A percentile compares a stretch with the other conserved stretches of the same genome.
These are phyloP conservation scores for Neurospora sp. DNA, from an alignment of 495 filamentous ascomycete species.

Conservation along the genomic window DNA sequence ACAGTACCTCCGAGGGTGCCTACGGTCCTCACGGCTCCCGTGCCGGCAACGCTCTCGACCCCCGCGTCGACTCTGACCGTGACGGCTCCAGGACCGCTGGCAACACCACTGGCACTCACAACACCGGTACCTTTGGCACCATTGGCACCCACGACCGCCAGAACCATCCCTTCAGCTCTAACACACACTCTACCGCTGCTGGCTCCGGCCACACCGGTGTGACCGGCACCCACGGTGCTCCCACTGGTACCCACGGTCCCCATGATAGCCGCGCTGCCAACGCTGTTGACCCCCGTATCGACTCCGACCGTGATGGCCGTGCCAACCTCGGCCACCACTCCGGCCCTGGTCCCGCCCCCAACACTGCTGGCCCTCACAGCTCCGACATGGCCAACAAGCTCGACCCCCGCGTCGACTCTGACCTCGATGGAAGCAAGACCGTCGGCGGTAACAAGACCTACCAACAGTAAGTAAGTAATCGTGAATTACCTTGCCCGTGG, in stretches of 20 bases:
- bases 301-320: slow-evolving; percentile 34
- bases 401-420: slow-evolving; percentile 44
- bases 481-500: background rate
- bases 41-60: slow-evolving; percentile 35
- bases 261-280: slow-evolving; percentile 46
- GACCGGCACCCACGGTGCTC: slow-evolving; percentile 19
- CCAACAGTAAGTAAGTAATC: slow-evolving; percentile 33
- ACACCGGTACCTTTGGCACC: slow-evolving; percentile 2
- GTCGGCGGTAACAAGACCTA: slow-evolving; percentile 35
- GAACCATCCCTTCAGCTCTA: slow-evolving; percentile 7
- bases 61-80: slow-evolving; percentile 35
- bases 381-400: slow-evolving; percentile 43
- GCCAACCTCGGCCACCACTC: slow-evolving; percentile 6
- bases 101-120: slow-evolving; percentile 9
- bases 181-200: slow-evolving; percentile 9
- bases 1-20: background rate
- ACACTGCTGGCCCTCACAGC: slow-evolving; percentile 43
- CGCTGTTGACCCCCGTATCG: slow-evolving; percentile 40
- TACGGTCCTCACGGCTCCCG: slow-evolving; percentile 8
- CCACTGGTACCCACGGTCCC: slow-evolving; percentile 27
- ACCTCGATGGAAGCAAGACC: slow-evolving; percentile 37
- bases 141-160: background rate
- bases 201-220: slow-evolving; percentile 23
- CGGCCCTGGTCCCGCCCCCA: slow-evolving; percentile 30
- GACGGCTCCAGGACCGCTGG: slow-evolving; percentile 7